Percentiles rank a stretch among this genome's conserved stretches.
Conservation (phyloP, 2,329 filamentous ascomycete genomes). For the Monilinia polystroma region DNA sequence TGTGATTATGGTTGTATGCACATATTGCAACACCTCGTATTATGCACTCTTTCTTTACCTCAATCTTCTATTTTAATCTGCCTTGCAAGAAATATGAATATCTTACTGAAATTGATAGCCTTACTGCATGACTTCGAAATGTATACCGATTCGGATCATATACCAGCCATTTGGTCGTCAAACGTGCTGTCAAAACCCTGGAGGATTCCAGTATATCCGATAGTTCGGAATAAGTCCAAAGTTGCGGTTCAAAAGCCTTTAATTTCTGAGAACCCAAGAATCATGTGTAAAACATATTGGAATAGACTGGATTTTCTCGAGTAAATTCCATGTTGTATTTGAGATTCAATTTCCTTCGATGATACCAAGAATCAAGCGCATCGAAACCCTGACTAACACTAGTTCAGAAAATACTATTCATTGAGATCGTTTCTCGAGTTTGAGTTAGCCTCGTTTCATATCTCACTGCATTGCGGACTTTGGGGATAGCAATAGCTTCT, state of each 20-base stretch:
- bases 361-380: too few species aligned
- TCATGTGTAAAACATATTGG: too few species aligned
- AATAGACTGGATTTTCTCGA: too few species aligned
- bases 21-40: conserved; percentile 2
- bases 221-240: too few species aligned
- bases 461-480: conserved; percentile 62
- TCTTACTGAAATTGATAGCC: not conserved
- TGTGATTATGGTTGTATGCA: not conserved
- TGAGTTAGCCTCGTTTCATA: conserved; percentile 61
- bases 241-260: too few species aligned
- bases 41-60: conserved; percentile 1
- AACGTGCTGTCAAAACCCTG: not conserved
- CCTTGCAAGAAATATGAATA: conserved; percentile 5
- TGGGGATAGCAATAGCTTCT: conserved; percentile 74
- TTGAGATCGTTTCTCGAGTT: conserved; percentile 58
- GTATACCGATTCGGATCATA: not conserved
- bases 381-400: too few species aligned
- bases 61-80: not conserved
- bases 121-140: not conserved
- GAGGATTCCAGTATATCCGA: too few species aligned
- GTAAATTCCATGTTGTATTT: too few species aligned
- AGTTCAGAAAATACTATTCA: too few species aligned
- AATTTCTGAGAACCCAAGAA: too few species aligned
- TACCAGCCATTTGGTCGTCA: not conserved
- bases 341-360: too few species aligned